phyloP scores from a whole-genome alignment of 2,329 filamentous ascomycete genomes.

The Rhytidhysteron rufulum region DNA sequence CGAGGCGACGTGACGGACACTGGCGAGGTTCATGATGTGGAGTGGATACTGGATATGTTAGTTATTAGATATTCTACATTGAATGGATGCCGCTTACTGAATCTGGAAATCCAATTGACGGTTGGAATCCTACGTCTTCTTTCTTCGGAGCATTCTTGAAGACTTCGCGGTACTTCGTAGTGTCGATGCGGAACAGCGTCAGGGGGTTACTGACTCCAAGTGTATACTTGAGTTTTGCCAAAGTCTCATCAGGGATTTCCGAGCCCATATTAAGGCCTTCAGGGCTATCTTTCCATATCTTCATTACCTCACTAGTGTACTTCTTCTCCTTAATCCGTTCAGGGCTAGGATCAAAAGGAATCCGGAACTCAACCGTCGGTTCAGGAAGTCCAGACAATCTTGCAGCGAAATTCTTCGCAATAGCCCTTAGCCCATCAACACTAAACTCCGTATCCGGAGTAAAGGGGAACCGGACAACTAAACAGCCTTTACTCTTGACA shows the following conservation, averaged over 20 bases:
- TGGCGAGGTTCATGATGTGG: slow-evolving; percentile 63
- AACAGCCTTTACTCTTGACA: slow-evolving; percentile 54
- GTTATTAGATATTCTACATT: not conserved
- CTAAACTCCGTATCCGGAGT: slow-evolving; percentile 32
- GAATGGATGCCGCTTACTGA: slow-evolving; percentile 49
- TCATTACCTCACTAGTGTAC: slow-evolving; percentile 60
- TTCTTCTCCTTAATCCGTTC: slow-evolving; percentile 55
- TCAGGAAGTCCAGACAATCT: slow-evolving; percentile 39
- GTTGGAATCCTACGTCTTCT: slow-evolving; percentile 59
- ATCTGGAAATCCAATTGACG: slow-evolving; percentile 66
- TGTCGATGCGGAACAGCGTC: slow-evolving; percentile 65
- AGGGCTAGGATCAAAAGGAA: slow-evolving; percentile 61
- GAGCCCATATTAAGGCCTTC: slow-evolving; percentile 43
- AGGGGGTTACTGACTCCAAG: slow-evolving; percentile 65
- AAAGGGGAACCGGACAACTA: slow-evolving; percentile 64
- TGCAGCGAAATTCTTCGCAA: slow-evolving; percentile 30
- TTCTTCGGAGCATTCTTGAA: slow-evolving; percentile 57
- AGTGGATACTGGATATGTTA: slow-evolving; percentile 58
- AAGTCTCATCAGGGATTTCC: slow-evolving; percentile 51
- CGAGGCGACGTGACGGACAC: slow-evolving; percentile 58
- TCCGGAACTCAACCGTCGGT: slow-evolving; percentile 61
- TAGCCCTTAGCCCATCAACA: slow-evolving; percentile 27
- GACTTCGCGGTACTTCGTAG: slow-evolving; percentile 54
- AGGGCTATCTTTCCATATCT: slow-evolving; percentile 61
- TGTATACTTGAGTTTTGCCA: slow-evolving; percentile 60